Conservation (phyloP, 805 yeast species). For the Martiniozyma abietophila region DNA sequence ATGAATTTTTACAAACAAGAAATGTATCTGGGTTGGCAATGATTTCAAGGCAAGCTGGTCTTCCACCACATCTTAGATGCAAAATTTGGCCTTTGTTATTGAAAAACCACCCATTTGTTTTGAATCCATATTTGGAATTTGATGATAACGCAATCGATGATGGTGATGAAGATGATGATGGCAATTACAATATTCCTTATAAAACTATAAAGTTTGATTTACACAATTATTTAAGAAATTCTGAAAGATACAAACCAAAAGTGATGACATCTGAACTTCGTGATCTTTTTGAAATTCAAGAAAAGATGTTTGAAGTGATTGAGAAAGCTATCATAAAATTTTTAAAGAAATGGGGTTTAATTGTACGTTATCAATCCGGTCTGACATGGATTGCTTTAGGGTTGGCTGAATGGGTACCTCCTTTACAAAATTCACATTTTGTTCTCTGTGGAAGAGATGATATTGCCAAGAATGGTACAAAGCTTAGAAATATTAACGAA, state of each 20-base stretch:
- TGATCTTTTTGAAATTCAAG: constrained; percentile 36
- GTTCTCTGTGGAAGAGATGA: constrained; percentile 48
- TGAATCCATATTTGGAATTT: constrained; percentile 62
- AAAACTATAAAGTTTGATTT: constrained; percentile 46
- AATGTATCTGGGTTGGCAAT: constrained; percentile 72
- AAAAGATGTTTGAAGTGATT: constrained; percentile 43
- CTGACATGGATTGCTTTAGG: constrained; percentile 84
- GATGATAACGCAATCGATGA: constrained; percentile 37
- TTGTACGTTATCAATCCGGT: constrained; percentile 71
- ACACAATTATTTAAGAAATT: constrained; percentile 46
- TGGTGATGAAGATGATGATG: constrained; percentile 21
- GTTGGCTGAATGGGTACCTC: constrained; percentile 84
- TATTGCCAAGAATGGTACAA: constrained; percentile 29
- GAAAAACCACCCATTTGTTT: constrained; percentile 77
- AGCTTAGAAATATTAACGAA: constrained; percentile 27
- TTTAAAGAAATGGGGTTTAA: constrained; percentile 66
- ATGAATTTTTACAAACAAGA: constrained; percentile 43
- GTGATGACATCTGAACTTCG: constrained; percentile 21
- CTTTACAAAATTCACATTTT: constrained; percentile 41
- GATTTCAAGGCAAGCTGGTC: constrained; percentile 73
- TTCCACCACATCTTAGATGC: constrained; percentile 74
- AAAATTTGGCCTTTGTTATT: constrained; percentile 79
- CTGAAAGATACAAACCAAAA: constrained; percentile 28
- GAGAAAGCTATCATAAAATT: constrained; percentile 57
- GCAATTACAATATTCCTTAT: constrained; percentile 19